Percentiles rank a stretch among this genome's conserved stretches.
These are phyloP conservation scores for Hyaloperonospora arabidopsidis DNA, from an alignment of 352 stramenopile species.

Conservation along the genomic window DNA sequence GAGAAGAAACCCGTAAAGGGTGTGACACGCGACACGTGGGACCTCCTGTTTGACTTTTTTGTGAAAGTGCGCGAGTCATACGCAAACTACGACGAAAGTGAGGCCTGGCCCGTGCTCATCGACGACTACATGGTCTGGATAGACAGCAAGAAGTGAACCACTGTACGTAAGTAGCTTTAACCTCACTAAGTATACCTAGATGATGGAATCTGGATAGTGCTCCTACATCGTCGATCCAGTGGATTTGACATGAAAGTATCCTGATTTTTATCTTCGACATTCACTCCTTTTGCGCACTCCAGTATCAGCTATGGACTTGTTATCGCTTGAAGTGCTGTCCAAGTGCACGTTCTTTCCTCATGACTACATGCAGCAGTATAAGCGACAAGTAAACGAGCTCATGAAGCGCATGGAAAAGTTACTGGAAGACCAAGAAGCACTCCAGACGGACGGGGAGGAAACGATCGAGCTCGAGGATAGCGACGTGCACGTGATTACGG, in stretches of 20 bases:
- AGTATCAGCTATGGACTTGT: slow-evolving; percentile 6
- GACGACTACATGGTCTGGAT: slow-evolving; percentile 86
- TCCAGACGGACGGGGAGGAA: slow-evolving; percentile 40
- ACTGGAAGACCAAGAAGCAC: slow-evolving; percentile 47
- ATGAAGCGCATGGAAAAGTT: slow-evolving; percentile 49
- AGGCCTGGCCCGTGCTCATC: slow-evolving; percentile 85
- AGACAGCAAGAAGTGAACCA: slow-evolving; percentile 45
- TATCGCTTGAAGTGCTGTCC: slow-evolving; percentile 35
- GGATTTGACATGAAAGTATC: too few relatives aligned
- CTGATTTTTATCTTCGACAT: neutral
- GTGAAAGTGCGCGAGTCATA: slow-evolving; percentile 72
- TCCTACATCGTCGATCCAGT: too few relatives aligned
- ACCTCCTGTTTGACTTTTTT: slow-evolving; percentile 82
- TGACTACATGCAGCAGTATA: slow-evolving; percentile 53
- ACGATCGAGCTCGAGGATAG: slow-evolving; percentile 24
- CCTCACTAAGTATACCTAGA: too few relatives aligned
- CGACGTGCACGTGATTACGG: slow-evolving; percentile 30
- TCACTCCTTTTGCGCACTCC: neutral
- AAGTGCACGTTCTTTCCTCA: slow-evolving; percentile 44
- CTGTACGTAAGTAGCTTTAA: too few relatives aligned
- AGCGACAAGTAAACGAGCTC: slow-evolving; percentile 50
- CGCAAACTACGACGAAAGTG: slow-evolving; percentile 84
- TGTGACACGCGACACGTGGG: slow-evolving; percentile 83
- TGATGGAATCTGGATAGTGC: too few relatives aligned
- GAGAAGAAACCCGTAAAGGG: slow-evolving; percentile 73